These are phyloP conservation scores for Paramecium biaurelia DNA, from an alignment of 73 alveolate species.

Conservation along the genomic window DNA sequence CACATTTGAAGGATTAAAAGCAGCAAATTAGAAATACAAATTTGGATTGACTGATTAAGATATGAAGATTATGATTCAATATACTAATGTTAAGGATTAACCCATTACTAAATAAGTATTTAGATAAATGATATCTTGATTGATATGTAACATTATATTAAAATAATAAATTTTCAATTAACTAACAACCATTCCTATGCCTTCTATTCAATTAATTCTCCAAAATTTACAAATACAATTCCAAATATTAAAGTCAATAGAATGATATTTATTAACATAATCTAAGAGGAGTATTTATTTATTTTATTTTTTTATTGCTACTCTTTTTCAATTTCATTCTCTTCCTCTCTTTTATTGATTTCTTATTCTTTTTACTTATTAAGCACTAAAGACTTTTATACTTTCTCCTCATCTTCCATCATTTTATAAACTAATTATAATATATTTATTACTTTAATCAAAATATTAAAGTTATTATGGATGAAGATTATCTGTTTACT, in stretches of 20 bases:
- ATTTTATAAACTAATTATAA: not conserved
- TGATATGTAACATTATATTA: not conserved
- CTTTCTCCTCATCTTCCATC: not conserved
- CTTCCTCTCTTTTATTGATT: not conserved
- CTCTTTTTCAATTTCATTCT: not conserved
- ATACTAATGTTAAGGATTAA: constrained; percentile 10
- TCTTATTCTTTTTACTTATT: not conserved
- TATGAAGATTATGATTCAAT: constrained; percentile 12
- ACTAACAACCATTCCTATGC: not conserved
- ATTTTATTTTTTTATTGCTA: not conserved
- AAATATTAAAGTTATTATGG: not conserved
- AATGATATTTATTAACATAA: not conserved
- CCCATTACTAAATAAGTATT: constrained; percentile 37
- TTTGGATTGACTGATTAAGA: constrained; percentile 36
- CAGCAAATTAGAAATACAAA: not conserved
- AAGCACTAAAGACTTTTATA: not conserved
- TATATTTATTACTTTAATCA: not conserved
- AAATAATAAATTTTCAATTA: not conserved
- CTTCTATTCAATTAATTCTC: not conserved
- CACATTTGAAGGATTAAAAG: not conserved
- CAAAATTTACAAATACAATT: not conserved
- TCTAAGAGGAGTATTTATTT: not conserved
- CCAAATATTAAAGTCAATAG: not conserved
- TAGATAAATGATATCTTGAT: not conserved
- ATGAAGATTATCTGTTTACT: not conserved